phyloP scores from a whole-genome alignment of 192 early-diverging fungal genomes.

The Podila horticola region DNA sequence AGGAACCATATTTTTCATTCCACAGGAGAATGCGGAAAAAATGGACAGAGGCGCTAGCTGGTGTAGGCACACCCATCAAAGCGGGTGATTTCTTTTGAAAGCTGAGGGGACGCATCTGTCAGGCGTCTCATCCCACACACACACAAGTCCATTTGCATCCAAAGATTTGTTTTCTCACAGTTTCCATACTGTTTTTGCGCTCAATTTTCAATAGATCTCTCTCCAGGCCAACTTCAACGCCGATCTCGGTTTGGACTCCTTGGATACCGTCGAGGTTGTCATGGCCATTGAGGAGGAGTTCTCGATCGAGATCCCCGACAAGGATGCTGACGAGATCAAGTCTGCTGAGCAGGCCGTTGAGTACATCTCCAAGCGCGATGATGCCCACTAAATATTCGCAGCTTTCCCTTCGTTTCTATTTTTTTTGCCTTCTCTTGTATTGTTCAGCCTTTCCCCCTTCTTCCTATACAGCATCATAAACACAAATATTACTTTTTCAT shows the following conservation, averaged over 20 bases:
- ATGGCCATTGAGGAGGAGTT: constrained; percentile 99
- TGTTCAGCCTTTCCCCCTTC: neutral
- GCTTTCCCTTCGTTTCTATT: neutral
- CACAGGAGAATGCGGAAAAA: too few species aligned
- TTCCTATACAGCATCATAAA: constrained; percentile 2
- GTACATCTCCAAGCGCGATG: constrained; percentile 75
- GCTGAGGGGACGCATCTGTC: too few species aligned
- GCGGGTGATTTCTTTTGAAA: too few species aligned
- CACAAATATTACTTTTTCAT: neutral
- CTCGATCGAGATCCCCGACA: constrained; percentile 96
- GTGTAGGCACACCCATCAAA: too few species aligned
- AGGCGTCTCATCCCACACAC: too few species aligned
- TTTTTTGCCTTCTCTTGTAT: neutral
- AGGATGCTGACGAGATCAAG: constrained; percentile 96
- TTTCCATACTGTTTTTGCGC: neutral
- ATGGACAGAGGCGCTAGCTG: too few species aligned
- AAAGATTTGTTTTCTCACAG: neutral
- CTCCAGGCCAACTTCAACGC: constrained; percentile 88
- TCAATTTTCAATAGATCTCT: constrained; percentile 70
- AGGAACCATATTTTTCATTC: too few species aligned
- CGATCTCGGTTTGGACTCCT: constrained; percentile 95
- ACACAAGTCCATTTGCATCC: neutral
- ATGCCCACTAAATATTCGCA: constrained; percentile 71
- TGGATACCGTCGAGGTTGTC: constrained; percentile 98
- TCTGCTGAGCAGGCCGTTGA: constrained; percentile 90